Base-by-base conservation (phyloP, 139 green algal genomes). In the Volvox reticuliferus region DNA sequence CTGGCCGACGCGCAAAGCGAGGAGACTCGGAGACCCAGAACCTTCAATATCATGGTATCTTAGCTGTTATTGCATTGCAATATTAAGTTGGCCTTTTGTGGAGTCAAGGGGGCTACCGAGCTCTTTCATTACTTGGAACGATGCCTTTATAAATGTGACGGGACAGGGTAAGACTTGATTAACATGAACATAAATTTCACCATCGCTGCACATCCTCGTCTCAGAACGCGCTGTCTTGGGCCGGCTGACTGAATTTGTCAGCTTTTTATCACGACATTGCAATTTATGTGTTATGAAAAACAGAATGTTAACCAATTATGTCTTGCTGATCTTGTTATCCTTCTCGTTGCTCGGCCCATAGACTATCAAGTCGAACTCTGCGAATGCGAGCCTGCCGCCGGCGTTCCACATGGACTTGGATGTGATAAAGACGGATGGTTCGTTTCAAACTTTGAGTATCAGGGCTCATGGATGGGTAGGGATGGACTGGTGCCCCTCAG, bases 401-500 rank as follows among this genome's bases (percentile, higher is more conserved):
- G 92, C 62, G 50, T 68, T 20, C 92, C 92, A 5, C 61, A 82
- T 37, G 92, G 84, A 26, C 77, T 94, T 1, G 82, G 81, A 1
- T 94, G 91, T 67, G 82, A 88, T 1, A 90, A 73, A 62, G 85
- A 93, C 65, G 92, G 92, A 22, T 91, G 89, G 88, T 94, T 94
- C 65, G 89, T 94, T 13, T 90, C 80, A 26, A 92, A 92, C 75
- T 93, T 94, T 50, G 92, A 94, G 28, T 81, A 88, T 50, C 77
- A 92, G 62, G 92, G 92, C 20, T 89, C 82, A 20, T 94, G 91
- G 91, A 92, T 93, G 91, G 91, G 76, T 19, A 95, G 96, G 37
- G 94, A 94, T n/a, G 96, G 95, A 50, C 24, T 92, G 21, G 96
- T 98, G 6, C 96, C 96, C 0, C 88, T 98, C 22, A 98, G 96